A percentile compares a stretch with the other conserved stretches of the same genome.
Conservation (phyloP, 805 yeast species). For the Komagataella pastoris region DNA sequence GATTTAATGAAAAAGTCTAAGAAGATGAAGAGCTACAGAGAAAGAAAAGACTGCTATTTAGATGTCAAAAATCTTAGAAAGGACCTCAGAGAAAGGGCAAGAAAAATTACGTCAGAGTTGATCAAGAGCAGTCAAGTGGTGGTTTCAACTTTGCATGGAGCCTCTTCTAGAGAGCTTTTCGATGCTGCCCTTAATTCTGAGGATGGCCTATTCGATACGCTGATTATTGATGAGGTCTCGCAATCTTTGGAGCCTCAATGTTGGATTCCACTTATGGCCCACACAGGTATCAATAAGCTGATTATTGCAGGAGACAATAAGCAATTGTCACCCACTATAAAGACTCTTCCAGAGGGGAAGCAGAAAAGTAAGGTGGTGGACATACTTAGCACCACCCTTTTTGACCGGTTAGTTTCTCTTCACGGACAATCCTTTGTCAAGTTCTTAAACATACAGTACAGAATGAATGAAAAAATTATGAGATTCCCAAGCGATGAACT, state of each 20-base stretch:
- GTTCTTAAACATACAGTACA: slow-evolving; percentile 65
- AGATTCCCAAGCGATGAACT: slow-evolving; percentile 55
- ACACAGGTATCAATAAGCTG: slow-evolving; percentile 40
- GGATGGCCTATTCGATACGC: slow-evolving; percentile 47
- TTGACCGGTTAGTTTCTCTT: slow-evolving; percentile 57
- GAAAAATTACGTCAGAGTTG: slow-evolving; percentile 43
- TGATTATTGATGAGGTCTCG: slow-evolving; percentile 91
- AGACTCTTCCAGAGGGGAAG: slow-evolving; percentile 22
- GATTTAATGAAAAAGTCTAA: slow-evolving; percentile 34
- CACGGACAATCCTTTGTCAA: slow-evolving; percentile 33
- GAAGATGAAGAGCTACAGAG: slow-evolving; percentile 49
- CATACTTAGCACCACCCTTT: slow-evolving; percentile 51
- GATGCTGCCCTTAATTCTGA: slow-evolving; percentile 10
- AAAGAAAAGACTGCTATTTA: slow-evolving; percentile 51
- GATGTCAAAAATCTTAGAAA: slow-evolving; percentile 57
- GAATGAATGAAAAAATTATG: slow-evolving; percentile 79
- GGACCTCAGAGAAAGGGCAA: slow-evolving; percentile 59
- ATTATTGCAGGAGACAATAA: slow-evolving; percentile 88
- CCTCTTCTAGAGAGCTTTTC: slow-evolving; percentile 62
- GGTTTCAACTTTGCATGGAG: slow-evolving; percentile 77
- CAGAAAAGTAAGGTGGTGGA: slow-evolving; percentile 24
- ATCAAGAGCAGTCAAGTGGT: slow-evolving; percentile 54
- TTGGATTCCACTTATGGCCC: slow-evolving; percentile 82
- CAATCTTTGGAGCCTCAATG: slow-evolving; percentile 92
- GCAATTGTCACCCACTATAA: slow-evolving; percentile 87